Evolutionary conservation across 139 green algal genomes (phyloP), one percentile per base, ranked within the genome.

Genomic region (Dunaliella primolecta): DNA sequence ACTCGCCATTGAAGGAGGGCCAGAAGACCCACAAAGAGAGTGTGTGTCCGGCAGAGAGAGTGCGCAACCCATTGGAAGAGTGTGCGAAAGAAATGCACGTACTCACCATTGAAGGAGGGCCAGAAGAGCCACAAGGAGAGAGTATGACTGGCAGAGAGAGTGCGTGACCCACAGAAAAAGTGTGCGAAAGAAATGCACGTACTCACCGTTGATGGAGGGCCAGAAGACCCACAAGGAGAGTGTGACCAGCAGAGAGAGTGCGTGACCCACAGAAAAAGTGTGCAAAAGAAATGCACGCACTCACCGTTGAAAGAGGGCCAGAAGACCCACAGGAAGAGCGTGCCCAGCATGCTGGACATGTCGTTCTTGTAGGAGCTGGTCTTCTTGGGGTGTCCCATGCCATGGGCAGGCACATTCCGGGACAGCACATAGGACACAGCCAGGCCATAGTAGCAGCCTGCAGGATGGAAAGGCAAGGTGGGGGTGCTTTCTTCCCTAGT

Each of bases 251-350:
- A n/a, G n/a, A n/a, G n/a, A n/a, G n/a, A n/a, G n/a, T n/a, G n/a
- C n/a, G n/a, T n/a, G n/a, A n/a, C n/a, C n/a, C n/a, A n/a, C n/a
- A n/a, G n/a, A n/a, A n/a, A n/a, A n/a, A n/a, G n/a, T n/a, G n/a
- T n/a, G n/a, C n/a, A n/a, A n/a, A n/a, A n/a, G n/a, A n/a, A n/a
- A 7, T 64, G 46, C 46, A 64, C 46, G n/a, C 71, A 77, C 71
- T 21, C 78, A 33, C 35, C 91, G 81, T 95, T 94, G 89, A 95
- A 95, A 72, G 75, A 88, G 2, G 89, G 89, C 92, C 92, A 93
- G 84, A 86, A 92, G 81, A 92, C 81, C 83, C 84, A 92, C 29
- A 92, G 84, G 84, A 92, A 92, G 25, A 92, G 25, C 7, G 89
- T 92, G 1, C 89, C 89, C 37, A 93, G 80, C 82, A 90, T 91